A percentile compares a stretch with the other conserved stretches of the same genome.
Evolutionary conservation across 2,329 filamentous ascomycete species (phyloP).

Genomic region (Ascochyta pisi): DNA sequence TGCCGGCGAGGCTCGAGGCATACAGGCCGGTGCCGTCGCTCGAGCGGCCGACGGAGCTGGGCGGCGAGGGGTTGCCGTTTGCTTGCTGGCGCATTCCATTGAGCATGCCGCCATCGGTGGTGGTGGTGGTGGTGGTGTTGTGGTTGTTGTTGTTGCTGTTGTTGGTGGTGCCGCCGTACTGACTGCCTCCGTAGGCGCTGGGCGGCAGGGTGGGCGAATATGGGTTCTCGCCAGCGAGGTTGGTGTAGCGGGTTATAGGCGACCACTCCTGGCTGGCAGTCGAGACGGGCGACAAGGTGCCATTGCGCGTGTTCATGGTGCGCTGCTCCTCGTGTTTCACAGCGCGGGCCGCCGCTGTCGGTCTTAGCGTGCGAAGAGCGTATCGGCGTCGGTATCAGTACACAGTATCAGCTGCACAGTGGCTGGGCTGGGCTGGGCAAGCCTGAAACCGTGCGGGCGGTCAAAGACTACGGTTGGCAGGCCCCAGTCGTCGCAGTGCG

Average conservation of each 20-base stretch:
- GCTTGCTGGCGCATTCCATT: constrained; percentile 57
- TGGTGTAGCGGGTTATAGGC: constrained; percentile 49
- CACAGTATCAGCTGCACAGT: too few species aligned
- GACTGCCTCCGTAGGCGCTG: constrained; percentile 41
- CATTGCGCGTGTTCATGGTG: constrained; percentile 49
- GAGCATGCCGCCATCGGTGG: constrained; percentile 56
- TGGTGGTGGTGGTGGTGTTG: constrained; percentile 45
- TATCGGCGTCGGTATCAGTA: too few species aligned
- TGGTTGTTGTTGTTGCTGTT: constrained; percentile 9
- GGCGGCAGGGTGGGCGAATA: constrained; percentile 48
- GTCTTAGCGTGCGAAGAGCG: neutral
- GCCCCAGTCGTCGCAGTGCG: constrained; percentile 1
- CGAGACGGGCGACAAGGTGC: constrained; percentile 50
- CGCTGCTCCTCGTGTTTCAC: constrained; percentile 27
- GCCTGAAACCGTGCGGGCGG: constrained; percentile 4
- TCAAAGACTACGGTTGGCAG: neutral
- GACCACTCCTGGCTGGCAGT: constrained; percentile 52
- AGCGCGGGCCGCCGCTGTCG: constrained; percentile 22
- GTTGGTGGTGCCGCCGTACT: too few species aligned
- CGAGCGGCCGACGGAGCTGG: constrained; percentile 84
- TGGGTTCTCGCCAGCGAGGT: constrained; percentile 46
- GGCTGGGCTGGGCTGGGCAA: neutral
- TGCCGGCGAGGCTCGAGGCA: constrained; percentile 54
- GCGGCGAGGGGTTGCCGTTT: constrained; percentile 75
- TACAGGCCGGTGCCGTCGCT: constrained; percentile 78